These are phyloP conservation scores for Cairneyella variabilis DNA, from an alignment of 495 filamentous ascomycete species.

Conservation along the genomic window DNA sequence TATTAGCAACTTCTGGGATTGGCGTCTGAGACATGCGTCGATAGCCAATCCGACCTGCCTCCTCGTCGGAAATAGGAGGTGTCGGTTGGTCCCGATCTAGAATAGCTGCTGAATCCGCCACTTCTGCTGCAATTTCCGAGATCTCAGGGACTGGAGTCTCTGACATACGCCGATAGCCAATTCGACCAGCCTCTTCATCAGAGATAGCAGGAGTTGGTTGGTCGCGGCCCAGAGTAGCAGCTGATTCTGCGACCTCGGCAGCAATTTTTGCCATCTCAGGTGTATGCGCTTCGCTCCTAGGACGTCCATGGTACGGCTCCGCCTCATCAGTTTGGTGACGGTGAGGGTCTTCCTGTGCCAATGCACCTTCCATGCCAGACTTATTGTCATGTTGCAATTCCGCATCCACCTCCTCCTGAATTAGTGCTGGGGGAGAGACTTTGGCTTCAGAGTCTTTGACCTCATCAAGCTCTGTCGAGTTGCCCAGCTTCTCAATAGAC, in stretches of 20 bases:
- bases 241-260: conserved; percentile 37
- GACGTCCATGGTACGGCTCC: conserved; percentile 4
- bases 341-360: conserved; percentile 9
- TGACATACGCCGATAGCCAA: conserved; percentile 29
- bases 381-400: conserved; percentile 6
- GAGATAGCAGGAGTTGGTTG: conserved; percentile 28
- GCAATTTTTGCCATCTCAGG: conserved; percentile 25
- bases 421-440: no score
- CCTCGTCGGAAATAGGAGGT: conserved; percentile 28
- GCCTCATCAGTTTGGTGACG: conserved; percentile 1
- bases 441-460: no score
- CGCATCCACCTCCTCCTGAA: conserved; percentile 9
- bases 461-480: no score
- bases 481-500: no score
- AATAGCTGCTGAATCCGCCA: conserved; percentile 37
- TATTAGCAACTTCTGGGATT: conserved; percentile 36
- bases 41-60: conserved; percentile 27
- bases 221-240: conserved; percentile 4
- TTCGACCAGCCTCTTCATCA: conserved; percentile 28
- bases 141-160: conserved; percentile 35
- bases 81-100: conserved; percentile 20
- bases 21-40: conserved; percentile 30
- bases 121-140: conserved; percentile 42
- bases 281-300: conserved; percentile 4
- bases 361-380: conserved; percentile 1